Evolutionary conservation across 306 rosid genomes (phyloP), one percentile per base, ranked within the genome.

Genomic region (Sicyos baderoa): DNA sequence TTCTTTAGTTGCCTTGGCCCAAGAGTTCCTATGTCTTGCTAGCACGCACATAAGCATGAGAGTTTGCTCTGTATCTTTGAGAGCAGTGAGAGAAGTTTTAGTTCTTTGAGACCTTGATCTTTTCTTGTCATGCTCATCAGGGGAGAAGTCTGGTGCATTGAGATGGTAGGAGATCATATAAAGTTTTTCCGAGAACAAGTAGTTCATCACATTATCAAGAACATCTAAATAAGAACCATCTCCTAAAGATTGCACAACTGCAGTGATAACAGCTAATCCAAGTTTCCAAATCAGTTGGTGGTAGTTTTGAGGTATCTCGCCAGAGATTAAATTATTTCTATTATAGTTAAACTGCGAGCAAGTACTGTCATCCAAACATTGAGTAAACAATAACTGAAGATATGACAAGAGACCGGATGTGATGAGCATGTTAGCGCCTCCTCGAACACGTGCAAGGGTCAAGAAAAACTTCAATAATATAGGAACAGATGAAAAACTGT

Each of bases 341-440:
- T 82, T 76, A 72, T 69, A 56, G 47, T 75, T 78, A 53, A 29
- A 72, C 64, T 71, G 72, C 1, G 81, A 71, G 79, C 79, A 72
- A 63, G 71, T 60, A 58, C 68, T 81, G 70, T 78, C 86, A 61
- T 81, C 82, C 75, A 70, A 68, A 77, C 75, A 79, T 56, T 83
- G 87, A 70, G 87, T 37, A 67, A 88, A 86, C 72, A 93, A 75
- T 65, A 82, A 75, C 79, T 87, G 85, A 70, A 93, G 79, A 72
- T 91, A 84, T 6, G 91, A 85, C 70, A 87, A 78, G 84, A 93
- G 83, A 45, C 97, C 96, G 71, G 81, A 74, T 77, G 69, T 58
- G 71, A 84, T 78, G 73, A 93, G 98, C 91, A 93, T 81, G 74
- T 86, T 95, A 63, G 98, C 96, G 76, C 97, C 97, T 79, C 82